These are phyloP conservation scores for Forsythia viridissima DNA, from an alignment of 257 asterid species.

Conservation along the genomic window DNA sequence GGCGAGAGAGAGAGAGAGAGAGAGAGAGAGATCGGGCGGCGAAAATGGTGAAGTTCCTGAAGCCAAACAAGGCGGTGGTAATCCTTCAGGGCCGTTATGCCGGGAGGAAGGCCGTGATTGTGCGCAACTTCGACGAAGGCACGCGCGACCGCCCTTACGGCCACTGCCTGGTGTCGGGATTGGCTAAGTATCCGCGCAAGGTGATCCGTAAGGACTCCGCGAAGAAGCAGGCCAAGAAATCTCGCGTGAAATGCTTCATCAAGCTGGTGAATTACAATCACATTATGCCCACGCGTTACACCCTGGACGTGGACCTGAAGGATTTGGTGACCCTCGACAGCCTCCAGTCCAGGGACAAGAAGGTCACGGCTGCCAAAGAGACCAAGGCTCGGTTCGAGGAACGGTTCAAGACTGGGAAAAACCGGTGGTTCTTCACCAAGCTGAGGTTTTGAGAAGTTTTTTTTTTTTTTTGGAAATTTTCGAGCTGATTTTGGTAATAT, in stretches of 20 bases:
- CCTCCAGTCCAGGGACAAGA: not conserved
- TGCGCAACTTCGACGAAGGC: not conserved
- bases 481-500: not conserved
- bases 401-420: not conserved
- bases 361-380: not conserved
- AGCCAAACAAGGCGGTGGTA: not conserved
- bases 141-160: not conserved
- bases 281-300: conserved; percentile 2
- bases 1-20: not conserved
- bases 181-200: not conserved
- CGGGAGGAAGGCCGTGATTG: not conserved
- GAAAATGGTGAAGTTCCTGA: conserved; percentile 2
- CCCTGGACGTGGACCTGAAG: not conserved
- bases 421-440: conserved; percentile 1
- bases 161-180: not conserved
- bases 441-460: not conserved
- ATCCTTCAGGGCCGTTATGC: not conserved
- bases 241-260: not conserved
- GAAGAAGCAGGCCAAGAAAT: not conserved
- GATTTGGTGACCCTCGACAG: not conserved
- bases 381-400: not conserved
- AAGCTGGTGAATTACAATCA: not conserved
- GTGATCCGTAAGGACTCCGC: not conserved
- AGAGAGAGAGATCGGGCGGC: not conserved
- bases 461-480: not conserved